Conservation (phyloP, 768 basidiomycete species). For the Cyathus striatus region DNA sequence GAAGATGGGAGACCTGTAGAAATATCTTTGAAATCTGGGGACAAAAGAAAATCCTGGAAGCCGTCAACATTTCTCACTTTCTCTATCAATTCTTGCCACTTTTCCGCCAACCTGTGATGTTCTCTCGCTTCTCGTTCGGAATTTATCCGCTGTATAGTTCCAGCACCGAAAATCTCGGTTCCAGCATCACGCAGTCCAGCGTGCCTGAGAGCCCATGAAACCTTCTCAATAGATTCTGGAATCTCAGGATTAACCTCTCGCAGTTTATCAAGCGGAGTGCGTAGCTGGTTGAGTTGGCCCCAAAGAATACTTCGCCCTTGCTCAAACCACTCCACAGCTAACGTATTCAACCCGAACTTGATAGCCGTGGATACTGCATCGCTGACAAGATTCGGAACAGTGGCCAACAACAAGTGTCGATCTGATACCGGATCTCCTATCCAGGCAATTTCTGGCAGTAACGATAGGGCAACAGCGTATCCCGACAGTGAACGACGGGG, state of each 20-base stretch:
- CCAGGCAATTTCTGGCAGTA: conserved; percentile 11
- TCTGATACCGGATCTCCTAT: conserved; percentile 8
- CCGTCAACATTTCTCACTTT: conserved; percentile 7
- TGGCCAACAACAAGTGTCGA: conserved; percentile 5
- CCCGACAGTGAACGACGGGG: conserved; percentile 2
- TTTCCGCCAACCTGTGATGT: conserved; percentile 10
- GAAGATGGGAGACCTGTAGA: conserved; percentile 4
- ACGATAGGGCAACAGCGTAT: conserved; percentile 5
- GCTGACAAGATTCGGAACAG: conserved; percentile 3
- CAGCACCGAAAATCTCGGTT: background rate
- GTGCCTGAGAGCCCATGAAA: conserved; percentile 6
- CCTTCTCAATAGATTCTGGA: conserved; percentile 2
- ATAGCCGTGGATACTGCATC: conserved; percentile 10
- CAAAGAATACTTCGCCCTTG: conserved; percentile 17
- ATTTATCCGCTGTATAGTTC: conserved; percentile 5
- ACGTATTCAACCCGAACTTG: background rate
- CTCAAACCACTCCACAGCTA: conserved; percentile 17
- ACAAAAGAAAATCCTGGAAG: conserved; percentile 14
- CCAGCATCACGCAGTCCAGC: conserved; percentile 4
- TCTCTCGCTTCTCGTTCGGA: conserved; percentile 2
- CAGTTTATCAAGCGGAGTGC: conserved; percentile 13
- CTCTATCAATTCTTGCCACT: conserved; percentile 10
- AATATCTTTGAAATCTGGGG: conserved; percentile 7
- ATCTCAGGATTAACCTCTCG: conserved; percentile 1
- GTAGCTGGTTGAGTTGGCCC: conserved; percentile 11